Evolutionary conservation across 371 early-diverging fungal genomes (phyloP), one percentile per base, ranked within the genome.

Genomic region (Basidiobolus heterosporus): DNA sequence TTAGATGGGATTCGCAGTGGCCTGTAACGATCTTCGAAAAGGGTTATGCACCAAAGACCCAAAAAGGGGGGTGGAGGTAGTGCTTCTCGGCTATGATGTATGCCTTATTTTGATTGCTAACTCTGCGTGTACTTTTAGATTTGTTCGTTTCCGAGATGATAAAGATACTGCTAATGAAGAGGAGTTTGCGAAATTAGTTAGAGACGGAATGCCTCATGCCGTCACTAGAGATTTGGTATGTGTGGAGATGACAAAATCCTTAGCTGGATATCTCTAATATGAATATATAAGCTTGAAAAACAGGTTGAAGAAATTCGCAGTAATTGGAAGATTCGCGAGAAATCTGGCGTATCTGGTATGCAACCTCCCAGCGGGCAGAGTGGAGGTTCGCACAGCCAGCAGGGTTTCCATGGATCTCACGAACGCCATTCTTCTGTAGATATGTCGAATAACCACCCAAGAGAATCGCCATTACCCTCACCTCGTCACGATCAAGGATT

Each of bases 141-240:
- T 82, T 59, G 66, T 75, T 14, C 67, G 72, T 35, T 76, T 80
- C 41, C 59, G 79, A 21, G 59, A 52, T 9, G 85, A 82, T 48
- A 80, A 81, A 51, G 57, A 62, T 8, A 64, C 59, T 19, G 78
- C 80, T 15, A 78, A 80, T 53, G 70, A 74, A 45, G 74, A 74
- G 47, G 56, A 47, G 38, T 61, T 62, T 0, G 70, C 70, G 8
- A 64, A 68, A 17, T 65, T 65, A 47, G 65, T 74, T 8, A 7
- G 71, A 17, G 41, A 65, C 5, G 66, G 67, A 47, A 70, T 81
- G 20, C 51, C 55, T 9, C 66, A 78, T 46, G 73, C 72, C 39
- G 66, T 82, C 5, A 55, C 67, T 18, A 59, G 58, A 46, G 72
- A 68, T 6, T 41, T 23, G 54, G 54, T 54, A 38, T 30, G 30